Conservation (phyloP, 768 basidiomycete genomes). For the Hypholoma sublateritium region DNA sequence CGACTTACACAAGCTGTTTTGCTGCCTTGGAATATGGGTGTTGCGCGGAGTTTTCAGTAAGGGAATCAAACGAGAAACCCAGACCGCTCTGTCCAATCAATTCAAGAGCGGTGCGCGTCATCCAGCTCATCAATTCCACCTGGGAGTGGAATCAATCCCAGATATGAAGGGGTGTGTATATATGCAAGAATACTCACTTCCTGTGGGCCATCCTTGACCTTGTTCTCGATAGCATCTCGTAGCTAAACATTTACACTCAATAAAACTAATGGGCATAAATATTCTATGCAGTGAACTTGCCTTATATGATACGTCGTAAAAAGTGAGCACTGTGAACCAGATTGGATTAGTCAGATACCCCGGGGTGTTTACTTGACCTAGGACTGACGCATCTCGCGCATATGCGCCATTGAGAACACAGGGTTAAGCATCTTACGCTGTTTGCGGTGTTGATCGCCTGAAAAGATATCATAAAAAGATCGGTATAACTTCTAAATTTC, state of each 20-base stretch:
- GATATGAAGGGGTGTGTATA: constrained; percentile 7
- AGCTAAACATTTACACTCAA: constrained; percentile 23
- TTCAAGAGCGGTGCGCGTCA: constrained; percentile 43
- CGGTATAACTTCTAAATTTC: not conserved
- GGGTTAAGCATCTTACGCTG: constrained; percentile 46
- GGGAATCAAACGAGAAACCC: constrained; percentile 38
- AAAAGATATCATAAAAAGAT: not conserved
- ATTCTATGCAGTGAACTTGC: constrained; percentile 10
- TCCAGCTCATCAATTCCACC: constrained; percentile 37
- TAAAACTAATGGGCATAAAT: not conserved
- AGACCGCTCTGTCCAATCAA: constrained; percentile 48
- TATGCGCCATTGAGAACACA: constrained; percentile 39
- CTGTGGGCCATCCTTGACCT: constrained; percentile 28
- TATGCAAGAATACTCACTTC: constrained; percentile 19
- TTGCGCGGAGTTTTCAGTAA: constrained; percentile 26
- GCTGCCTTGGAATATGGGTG: constrained; percentile 31
- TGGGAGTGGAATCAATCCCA: constrained; percentile 5
- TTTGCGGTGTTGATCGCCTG: constrained; percentile 41
- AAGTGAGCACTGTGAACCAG: constrained; percentile 27
- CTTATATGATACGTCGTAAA: constrained; percentile 29
- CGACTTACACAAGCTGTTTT: constrained; percentile 28
- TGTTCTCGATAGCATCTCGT: constrained; percentile 16
- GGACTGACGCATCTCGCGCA: constrained; percentile 37
- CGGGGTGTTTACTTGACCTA: not conserved
- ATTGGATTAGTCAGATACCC: not conserved